Base-by-base conservation (phyloP, 345 rosid species). In the Arabidopsis suecica region DNA sequence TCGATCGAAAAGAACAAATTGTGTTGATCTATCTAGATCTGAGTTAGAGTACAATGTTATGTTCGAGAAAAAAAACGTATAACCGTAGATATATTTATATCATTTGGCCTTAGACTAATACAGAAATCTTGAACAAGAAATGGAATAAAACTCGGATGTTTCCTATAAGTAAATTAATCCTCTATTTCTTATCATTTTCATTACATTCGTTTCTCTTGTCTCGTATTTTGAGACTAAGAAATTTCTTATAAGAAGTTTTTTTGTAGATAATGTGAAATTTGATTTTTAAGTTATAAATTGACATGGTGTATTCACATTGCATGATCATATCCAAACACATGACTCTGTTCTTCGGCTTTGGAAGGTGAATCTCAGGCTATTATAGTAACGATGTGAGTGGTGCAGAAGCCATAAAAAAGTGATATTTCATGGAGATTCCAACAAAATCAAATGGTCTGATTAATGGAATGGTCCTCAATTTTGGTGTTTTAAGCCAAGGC, bases 251-350 rank as follows among this genome's bases (percentile, higher is more conserved):
- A 28, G 30, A 28, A 28, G 30, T 3, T 28, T 28, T 28, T 28
- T 2, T 2, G 1, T 28, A 28, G 30, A 28, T 28, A 2, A 28
- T 28, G 30, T 28, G 30, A 1, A 28, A 28, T 28, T 3, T 28
- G 30, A 28, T 20, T 28, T 28, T 28, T 28, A 28, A 28, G 30
- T 28, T 28, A 28, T 2, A 28, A 28, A 28, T 0, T 28, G 30
- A 28, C 30, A 28, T 28, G 30, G 30, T 28, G 30, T 28, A 28
- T 3, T 28, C 30, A 28, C 30, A 28, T 28, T 28, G 56, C 55
- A 53, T 68, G 61, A 25, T 53, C 50, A 54, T 14, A 64, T 64
- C 40, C 41, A 47, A 45, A 9, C 40, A 28, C 37, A n/a, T 25
- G 0, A 42, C 8, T 51, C n/a, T 51, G 16, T 53, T 11, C 11